Conservation (phyloP, 306 rosid genomes). For the Datisca glomerata region DNA sequence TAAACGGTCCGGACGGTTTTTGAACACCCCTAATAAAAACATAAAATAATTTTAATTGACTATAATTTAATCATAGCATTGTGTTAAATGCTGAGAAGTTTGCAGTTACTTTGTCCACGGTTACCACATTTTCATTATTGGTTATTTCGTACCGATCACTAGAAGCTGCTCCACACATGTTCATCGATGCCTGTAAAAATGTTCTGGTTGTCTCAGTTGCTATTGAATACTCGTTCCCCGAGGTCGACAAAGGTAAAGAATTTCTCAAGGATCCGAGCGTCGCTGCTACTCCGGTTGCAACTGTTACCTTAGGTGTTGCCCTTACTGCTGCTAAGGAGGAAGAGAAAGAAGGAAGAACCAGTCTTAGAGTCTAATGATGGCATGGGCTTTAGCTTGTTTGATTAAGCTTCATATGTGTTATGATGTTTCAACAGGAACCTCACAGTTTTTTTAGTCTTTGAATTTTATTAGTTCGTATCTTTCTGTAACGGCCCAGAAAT, state of each 20-base stretch:
- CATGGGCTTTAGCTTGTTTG: conserved; percentile 40
- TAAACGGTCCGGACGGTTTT: no score
- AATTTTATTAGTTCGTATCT: no score
- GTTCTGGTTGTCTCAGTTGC: conserved; percentile 54
- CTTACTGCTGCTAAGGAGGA: conserved; percentile 40
- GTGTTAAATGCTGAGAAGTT: conserved; percentile 53
- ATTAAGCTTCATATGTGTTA: neutral
- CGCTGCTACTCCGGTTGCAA: conserved; percentile 20
- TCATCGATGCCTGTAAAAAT: conserved; percentile 65
- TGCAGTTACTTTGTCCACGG: conserved; percentile 61
- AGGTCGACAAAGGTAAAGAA: conserved; percentile 75
- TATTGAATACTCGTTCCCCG: conserved; percentile 51
- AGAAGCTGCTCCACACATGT: conserved; percentile 87
- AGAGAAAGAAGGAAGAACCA: conserved; percentile 59
- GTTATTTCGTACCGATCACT: conserved; percentile 70
- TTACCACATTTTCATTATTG: conserved; percentile 62
- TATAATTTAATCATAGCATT: no score
- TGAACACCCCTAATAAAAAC: no score
- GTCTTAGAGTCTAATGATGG: conserved; percentile 45
- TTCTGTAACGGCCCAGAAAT: no score
- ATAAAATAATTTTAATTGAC: no score
- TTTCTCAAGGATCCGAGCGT: conserved; percentile 46
- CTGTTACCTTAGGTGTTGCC: conserved; percentile 9
- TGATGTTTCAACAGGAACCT: no score
- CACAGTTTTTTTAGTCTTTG: no score